Conservation (phyloP, 2,329 filamentous ascomycete species). For the Colletotrichum orchidophilum region DNA sequence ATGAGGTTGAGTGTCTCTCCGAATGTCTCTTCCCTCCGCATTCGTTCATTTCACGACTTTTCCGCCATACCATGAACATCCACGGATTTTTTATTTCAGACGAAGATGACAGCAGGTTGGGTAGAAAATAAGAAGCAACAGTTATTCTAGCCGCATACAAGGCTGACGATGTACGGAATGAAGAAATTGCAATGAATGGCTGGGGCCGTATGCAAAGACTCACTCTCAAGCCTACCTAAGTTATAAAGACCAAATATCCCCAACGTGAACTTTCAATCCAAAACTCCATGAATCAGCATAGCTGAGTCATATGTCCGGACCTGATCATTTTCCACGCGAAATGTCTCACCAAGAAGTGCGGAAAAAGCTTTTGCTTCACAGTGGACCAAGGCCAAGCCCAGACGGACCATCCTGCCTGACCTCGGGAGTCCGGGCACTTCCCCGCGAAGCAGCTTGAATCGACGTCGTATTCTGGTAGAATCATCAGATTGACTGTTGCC, state of each 20-base stretch:
- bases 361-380: not conserved
- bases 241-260: not conserved
- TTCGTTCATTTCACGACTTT: no score
- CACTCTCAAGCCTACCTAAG: no score
- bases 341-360: not conserved
- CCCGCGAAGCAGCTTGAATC: conserved; percentile 1
- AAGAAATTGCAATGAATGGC: no score
- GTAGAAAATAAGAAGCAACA: no score
- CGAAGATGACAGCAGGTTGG: no score
- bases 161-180: no score
- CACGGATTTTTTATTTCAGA: no score
- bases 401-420: conserved; percentile 30
- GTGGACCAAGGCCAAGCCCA: not conserved
- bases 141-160: no score
- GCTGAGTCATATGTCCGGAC: not conserved
- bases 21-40: no score
- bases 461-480: not conserved
- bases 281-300: not conserved
- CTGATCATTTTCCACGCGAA: not conserved
- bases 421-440: conserved; percentile 26
- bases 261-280: not conserved
- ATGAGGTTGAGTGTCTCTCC: no score
- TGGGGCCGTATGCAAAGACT: no score
- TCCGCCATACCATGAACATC: no score
- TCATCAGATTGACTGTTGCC: not conserved